phyloP scores from a whole-genome alignment of 2,329 filamentous ascomycete species.

The Diplodia scrobiculata region DNA sequence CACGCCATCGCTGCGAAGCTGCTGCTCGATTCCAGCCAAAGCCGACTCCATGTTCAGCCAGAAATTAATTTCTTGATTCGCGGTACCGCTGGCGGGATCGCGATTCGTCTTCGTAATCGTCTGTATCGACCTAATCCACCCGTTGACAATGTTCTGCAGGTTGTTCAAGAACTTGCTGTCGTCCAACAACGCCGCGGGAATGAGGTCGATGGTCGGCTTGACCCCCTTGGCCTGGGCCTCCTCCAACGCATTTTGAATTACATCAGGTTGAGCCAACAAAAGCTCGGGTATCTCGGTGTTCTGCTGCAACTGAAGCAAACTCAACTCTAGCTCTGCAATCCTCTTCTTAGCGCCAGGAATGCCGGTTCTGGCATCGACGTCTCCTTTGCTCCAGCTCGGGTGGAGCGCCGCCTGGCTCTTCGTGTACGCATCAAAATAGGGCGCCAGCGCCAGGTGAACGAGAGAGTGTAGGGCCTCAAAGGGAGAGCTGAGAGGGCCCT shows the following conservation, averaged over 20 bases:
- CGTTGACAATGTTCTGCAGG: constrained; percentile 89
- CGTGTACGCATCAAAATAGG: constrained; percentile 96
- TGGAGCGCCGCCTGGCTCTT: constrained; percentile 57
- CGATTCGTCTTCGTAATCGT: constrained; percentile 91
- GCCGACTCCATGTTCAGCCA: constrained; percentile 97
- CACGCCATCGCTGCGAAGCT: constrained; percentile 86
- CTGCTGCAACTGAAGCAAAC: constrained; percentile 87
- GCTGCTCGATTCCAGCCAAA: constrained; percentile 85
- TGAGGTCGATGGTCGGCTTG: constrained; percentile 75
- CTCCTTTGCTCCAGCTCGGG: constrained; percentile 68
- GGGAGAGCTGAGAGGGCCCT: constrained; percentile 73
- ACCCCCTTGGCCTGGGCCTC: constrained; percentile 68
- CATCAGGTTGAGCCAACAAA: constrained; percentile 80
- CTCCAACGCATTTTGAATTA: constrained; percentile 82
- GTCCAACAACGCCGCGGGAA: constrained; percentile 73
- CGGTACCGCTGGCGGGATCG: constrained; percentile 75
- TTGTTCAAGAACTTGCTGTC: constrained; percentile 93
- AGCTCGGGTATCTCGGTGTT: constrained; percentile 97
- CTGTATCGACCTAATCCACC: constrained; percentile 98
- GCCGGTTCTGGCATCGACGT: constrained; percentile 88
- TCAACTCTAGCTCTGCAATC: constrained; percentile 89
- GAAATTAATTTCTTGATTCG: constrained; percentile 97
- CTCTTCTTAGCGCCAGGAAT: constrained; percentile 98
- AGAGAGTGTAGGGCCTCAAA: constrained; percentile 92
- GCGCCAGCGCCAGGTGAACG: constrained; percentile 85